Base-by-base conservation (phyloP, 148 eudicot species). In the Rhododendron williamsianum region DNA sequence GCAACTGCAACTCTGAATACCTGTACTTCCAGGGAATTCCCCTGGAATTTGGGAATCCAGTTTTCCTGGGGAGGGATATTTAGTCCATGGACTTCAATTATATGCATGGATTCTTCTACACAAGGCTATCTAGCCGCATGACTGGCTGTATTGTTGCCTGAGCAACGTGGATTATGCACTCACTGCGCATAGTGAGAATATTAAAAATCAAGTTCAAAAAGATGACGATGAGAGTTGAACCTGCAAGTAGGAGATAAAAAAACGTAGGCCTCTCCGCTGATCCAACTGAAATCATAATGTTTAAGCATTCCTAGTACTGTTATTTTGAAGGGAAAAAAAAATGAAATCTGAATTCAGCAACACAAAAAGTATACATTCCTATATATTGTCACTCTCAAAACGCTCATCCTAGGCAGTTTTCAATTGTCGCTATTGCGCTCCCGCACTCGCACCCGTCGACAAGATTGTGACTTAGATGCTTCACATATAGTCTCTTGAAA, bases 1-100 rank as follows among this genome's bases (percentile, higher is more conserved):
- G 93, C 96, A 88, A 96, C 98, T 96, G 92, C 94, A 82, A 69
- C 30, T 69, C 6, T 10, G 38, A 30, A 69, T 25, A 69, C 16
- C 36, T 10, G 16, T 27, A 27, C 74, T 69, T 69, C 10, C 35
- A 11, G 16, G 74, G 12, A 69, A 69, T 63, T n/a, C 9, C 16
- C 35, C 74, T 27, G 74, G 36, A 69, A 25, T 65, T n/a, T 30
- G 36, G 9, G 36, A 12, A 30, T 69, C 35, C 74, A 27, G 9
- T 69, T 60, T 9, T 67, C 33, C 33, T 67, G 27, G 73, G 73
- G 72, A 15, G 15, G 15, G 13, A 25, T 10, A 16, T 69, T 69
- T 25, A 69, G 16, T 4, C 74, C 16, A 33, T 33, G 35, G 35
- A 33, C 35, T 33, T 33, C 35, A 69, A 69, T 6, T 27, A 25